Conservation (phyloP, 495 filamentous ascomycete genomes). For the Haplographium delicatum region DNA sequence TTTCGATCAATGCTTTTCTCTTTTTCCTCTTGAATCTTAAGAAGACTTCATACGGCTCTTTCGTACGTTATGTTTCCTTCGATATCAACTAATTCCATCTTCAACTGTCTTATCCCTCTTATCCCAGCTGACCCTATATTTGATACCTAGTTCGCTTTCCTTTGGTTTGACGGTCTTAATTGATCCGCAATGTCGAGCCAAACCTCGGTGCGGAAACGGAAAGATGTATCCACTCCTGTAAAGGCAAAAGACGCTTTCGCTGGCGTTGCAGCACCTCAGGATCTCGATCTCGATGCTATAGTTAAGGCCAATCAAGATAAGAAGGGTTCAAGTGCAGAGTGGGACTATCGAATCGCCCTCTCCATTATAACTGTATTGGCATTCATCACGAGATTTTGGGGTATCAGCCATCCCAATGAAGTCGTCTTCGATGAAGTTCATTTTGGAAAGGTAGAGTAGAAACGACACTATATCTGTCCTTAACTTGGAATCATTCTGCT, state of each 20-base stretch:
- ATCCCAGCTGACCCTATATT: constrained; percentile 12
- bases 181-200: constrained; percentile 20
- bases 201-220: constrained; percentile 49
- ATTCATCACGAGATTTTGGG: constrained; percentile 90
- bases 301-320: constrained; percentile 29
- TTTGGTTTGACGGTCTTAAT: not conserved
- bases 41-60: no score
- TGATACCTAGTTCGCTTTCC: constrained; percentile 1
- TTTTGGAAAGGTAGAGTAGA: constrained; percentile 84
- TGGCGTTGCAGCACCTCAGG: constrained; percentile 27
- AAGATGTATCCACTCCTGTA: constrained; percentile 38
- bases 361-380: constrained; percentile 72
- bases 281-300: constrained; percentile 42
- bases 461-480: not conserved
- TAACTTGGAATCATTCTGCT: constrained; percentile 1
- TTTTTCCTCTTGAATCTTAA: constrained; percentile 14
- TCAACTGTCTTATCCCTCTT: no score
- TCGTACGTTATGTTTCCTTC: no score
- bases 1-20: constrained; percentile 23
- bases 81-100: no score
- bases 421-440: constrained; percentile 99
- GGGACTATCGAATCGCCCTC: constrained; percentile 81
- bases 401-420: constrained; percentile 88
- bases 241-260: constrained; percentile 37
- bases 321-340: constrained; percentile 45